Percentiles rank a stretch among this genome's conserved stretches.
phyloP scores from a whole-genome alignment of 73 alveolate genomes.

The Tetrahymena thermophila region DNA sequence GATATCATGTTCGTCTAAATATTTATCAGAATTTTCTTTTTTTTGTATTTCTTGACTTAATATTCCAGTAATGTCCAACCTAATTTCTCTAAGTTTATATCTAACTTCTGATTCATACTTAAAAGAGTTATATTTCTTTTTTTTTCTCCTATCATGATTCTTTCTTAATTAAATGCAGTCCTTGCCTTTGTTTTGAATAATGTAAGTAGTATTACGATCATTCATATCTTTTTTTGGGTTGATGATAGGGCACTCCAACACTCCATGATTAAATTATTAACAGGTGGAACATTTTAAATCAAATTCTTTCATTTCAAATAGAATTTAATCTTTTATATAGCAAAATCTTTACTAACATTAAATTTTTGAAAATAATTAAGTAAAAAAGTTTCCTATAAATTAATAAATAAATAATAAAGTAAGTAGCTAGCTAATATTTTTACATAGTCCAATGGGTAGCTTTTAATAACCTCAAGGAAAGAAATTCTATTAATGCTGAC shows the following conservation, averaged over 20 bases:
- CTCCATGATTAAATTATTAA: background rate
- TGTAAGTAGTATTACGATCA: background rate
- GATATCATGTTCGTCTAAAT: background rate
- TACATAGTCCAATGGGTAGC: background rate
- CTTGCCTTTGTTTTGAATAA: background rate
- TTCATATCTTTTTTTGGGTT: background rate
- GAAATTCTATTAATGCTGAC: background rate
- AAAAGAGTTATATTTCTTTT: background rate
- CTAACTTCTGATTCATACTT: background rate
- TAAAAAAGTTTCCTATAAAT: background rate
- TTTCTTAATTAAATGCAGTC: background rate
- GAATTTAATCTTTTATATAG: background rate
- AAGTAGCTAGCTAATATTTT: background rate
- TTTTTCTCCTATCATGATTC: background rate
- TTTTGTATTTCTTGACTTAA: background rate
- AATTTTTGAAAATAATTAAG: background rate
- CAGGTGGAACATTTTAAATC: background rate
- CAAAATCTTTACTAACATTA: background rate
- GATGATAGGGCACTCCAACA: background rate
- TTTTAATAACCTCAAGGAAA: background rate
- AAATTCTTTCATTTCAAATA: background rate
- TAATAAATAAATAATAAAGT: too few species aligned
- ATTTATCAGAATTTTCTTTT: background rate
- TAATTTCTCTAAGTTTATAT: background rate
- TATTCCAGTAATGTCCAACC: background rate